Conservation (phyloP, 345 rosid species). For the Hibiscus tridactylites region DNA sequence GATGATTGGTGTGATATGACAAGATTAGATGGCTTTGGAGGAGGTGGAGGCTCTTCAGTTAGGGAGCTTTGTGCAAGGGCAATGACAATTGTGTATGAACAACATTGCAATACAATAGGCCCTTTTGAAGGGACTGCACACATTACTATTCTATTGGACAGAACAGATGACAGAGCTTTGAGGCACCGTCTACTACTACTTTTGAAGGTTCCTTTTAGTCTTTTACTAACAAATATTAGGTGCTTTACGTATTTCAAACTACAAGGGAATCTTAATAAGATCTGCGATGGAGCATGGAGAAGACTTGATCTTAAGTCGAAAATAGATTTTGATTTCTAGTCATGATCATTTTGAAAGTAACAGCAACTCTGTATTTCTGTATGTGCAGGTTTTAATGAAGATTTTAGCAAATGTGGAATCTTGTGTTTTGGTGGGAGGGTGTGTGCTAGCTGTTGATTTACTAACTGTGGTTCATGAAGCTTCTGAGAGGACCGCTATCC, state of each 20-base stretch:
- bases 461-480: slow-evolving; percentile 93
- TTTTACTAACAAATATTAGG: neutral
- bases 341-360: neutral
- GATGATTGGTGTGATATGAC: slow-evolving; percentile 99
- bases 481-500: slow-evolving; percentile 94
- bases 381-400: slow-evolving; percentile 85
- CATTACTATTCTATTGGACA: slow-evolving; percentile 84
- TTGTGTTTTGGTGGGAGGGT: slow-evolving; percentile 97
- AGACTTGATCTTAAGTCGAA: neutral
- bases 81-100: slow-evolving; percentile 96
- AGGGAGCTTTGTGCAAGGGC: slow-evolving; percentile 99
- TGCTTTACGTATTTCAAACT: neutral
- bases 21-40: slow-evolving; percentile 97
- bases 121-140: slow-evolving; percentile 98
- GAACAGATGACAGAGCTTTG: slow-evolving; percentile 94
- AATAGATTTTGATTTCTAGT: neutral
- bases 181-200: slow-evolving; percentile 94
- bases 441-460: slow-evolving; percentile 94
- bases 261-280: neutral
- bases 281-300: neutral
- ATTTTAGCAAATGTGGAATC: slow-evolving; percentile 82
- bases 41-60: slow-evolving; percentile 94
- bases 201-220: slow-evolving; percentile 55
- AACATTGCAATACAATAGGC: slow-evolving; percentile 71
- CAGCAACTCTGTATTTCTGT: neutral